Evolutionary conservation across 257 asterid species (phyloP).

Genomic region (Gentiana macrophylla): DNA sequence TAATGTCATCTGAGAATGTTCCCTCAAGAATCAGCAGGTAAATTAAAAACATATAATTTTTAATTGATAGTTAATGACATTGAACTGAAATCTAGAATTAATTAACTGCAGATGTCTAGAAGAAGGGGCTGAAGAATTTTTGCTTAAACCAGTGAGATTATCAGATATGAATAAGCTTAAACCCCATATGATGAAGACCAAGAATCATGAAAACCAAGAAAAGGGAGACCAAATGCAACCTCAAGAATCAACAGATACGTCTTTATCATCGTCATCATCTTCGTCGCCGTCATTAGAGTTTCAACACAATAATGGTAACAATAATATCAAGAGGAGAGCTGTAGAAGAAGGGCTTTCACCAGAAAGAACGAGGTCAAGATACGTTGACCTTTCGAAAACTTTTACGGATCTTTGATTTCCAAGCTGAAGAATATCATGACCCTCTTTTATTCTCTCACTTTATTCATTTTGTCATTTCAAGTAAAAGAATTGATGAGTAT

Average conservation of each 20-base stretch:
- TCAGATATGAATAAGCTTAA: constrained; percentile 75
- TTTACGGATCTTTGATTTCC: no score
- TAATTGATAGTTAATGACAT: not conserved
- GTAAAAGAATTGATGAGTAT: no score
- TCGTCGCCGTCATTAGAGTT: constrained; percentile 7
- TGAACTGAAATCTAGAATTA: no score
- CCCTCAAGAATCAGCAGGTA: constrained; percentile 94
- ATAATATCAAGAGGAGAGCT: constrained; percentile 38
- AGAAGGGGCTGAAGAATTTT: constrained; percentile 92
- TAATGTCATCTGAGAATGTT: constrained; percentile 94
- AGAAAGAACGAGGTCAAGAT: constrained; percentile 55
- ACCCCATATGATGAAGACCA: constrained; percentile 72
- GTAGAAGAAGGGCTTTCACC: constrained; percentile 53
- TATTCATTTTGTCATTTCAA: no score
- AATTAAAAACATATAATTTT: not conserved
- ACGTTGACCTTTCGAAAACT: constrained; percentile 20
- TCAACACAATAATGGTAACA: constrained; percentile 4
- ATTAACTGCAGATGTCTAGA: constrained; percentile 56
- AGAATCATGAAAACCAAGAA: constrained; percentile 9
- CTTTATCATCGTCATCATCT: constrained; percentile 11
- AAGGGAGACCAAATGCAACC: constrained; percentile 10
- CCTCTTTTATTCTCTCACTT: no score
- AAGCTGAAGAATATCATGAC: no score
- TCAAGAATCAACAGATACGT: constrained; percentile 21
- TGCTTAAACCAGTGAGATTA: constrained; percentile 79